Evolutionary conservation across 1,284 basidiomycete species (phyloP), one percentile per base, ranked within the genome.

Genomic region (Austropuccinia psidii): DNA sequence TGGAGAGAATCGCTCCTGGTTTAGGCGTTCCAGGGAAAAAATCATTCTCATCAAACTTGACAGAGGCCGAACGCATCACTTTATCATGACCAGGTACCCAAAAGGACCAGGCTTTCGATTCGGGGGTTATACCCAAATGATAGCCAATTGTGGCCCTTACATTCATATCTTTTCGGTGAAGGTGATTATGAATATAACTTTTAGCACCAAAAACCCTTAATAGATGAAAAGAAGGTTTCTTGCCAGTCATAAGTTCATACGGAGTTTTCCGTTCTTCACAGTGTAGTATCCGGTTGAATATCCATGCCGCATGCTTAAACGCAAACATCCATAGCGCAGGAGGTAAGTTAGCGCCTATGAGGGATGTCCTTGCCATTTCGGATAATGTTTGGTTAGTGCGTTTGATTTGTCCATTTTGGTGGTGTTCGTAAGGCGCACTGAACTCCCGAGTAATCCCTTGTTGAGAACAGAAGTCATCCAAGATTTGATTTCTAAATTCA

Each of bases 331-430:
- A 54, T 1, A 66, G 37, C 21, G 50, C 4, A 0, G 2, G 11
- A 2, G 62, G 62, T 13, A 65, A 31, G 11, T 52, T 50, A 3
- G 24, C 47, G 50, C 50, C 39, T 2, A 65, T 31, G 1, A 65
- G 17, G 11, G 50, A 35, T 13, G 62, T 65, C 4, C 62, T 9
- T 11, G 45, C 62, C 62, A 65, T 65, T 2, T 65, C 62, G 4
- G 47, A 31, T 3, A 65, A 33, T 1, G 45, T 29, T 15, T 47
- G 7, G 21, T 65, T 65, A 4, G 43, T 49, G 9, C 62, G 4
- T 37, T 65, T 47, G 3, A 65, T 47, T 29, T 31, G 31, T 4
- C 62, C 47, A 33, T 66, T 66, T 41, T 66, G 64, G 19, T 66
- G 45, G n/a, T 66, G 47, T 24, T 66, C 24, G 27, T 66, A 66